Evolutionary conservation across 2,329 filamentous ascomycete species (phyloP).

Genomic region (Colletotrichum tamarilloi): DNA sequence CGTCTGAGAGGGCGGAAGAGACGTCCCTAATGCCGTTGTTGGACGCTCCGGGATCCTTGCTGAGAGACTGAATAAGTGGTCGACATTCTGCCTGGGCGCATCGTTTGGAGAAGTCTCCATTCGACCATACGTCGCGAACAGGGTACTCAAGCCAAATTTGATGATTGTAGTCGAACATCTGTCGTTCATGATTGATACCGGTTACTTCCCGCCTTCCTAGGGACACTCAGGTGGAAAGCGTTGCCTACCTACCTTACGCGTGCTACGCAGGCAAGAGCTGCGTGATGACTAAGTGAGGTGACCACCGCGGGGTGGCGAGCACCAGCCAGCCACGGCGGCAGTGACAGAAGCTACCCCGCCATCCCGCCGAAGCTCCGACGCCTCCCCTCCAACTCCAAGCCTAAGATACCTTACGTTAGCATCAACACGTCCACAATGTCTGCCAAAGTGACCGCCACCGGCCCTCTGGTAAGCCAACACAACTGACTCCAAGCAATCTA

Average conservation of each 20-base stretch:
- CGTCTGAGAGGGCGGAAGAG: neutral
- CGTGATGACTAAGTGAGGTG: neutral
- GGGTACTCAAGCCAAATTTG: too few species aligned
- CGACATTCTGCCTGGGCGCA: neutral
- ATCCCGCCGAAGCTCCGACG: neutral
- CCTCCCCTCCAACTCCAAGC: neutral
- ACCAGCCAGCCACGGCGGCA: neutral
- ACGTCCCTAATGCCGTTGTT: neutral
- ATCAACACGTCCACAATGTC: neutral
- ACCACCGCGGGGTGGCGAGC: neutral
- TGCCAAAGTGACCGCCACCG: conserved; percentile 55
- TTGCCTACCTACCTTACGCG: neutral
- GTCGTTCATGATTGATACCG: too few species aligned
- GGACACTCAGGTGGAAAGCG: neutral
- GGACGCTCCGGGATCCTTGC: neutral
- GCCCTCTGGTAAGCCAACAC: conserved; percentile 53
- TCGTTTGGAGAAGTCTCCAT: neutral
- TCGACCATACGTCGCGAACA: neutral
- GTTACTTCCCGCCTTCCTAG: too few species aligned
- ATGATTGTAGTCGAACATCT: too few species aligned
- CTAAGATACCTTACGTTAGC: too few species aligned
- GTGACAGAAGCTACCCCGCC: neutral
- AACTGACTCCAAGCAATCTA: neutral
- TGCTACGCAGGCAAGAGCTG: neutral
- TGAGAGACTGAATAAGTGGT: neutral